phyloP scores from a whole-genome alignment of 371 early-diverging fungal genomes.

The Apophysomyces sp. region DNA sequence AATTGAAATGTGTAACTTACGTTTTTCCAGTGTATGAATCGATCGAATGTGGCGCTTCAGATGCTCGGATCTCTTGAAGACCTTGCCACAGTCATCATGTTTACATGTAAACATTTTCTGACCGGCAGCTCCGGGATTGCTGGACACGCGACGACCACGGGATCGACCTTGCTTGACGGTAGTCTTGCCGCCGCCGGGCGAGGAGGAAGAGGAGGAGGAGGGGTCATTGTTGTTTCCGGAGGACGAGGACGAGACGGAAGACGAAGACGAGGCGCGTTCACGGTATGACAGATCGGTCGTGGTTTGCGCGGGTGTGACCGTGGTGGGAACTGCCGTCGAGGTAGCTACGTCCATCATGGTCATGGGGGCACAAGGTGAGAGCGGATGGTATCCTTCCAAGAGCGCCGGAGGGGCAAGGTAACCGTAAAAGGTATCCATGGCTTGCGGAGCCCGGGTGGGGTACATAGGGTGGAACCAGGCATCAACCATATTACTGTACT shows the following conservation, averaged over 20 bases:
- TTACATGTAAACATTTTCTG: constrained; percentile 50
- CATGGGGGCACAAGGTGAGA: background rate
- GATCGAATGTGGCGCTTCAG: constrained; percentile 74
- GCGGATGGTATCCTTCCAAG: background rate
- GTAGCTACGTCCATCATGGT: constrained; percentile 21
- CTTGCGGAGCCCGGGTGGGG: background rate
- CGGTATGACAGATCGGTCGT: background rate
- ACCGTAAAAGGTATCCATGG: background rate
- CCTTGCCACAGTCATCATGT: constrained; percentile 63
- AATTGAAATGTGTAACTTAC: constrained; percentile 17
- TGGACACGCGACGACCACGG: constrained; percentile 48
- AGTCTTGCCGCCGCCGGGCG: background rate
- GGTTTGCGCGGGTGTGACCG: constrained; percentile 8
- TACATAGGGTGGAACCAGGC: background rate
- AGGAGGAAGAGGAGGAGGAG: background rate
- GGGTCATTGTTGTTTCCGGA: background rate
- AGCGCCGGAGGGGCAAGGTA: background rate
- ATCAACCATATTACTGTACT: background rate
- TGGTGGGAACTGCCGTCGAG: constrained; percentile 27
- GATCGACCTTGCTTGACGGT: constrained; percentile 34
- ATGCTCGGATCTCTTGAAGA: constrained; percentile 84
- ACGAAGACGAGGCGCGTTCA: constrained; percentile 1
- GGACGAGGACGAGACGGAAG: background rate
- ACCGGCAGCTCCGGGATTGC: constrained; percentile 26
- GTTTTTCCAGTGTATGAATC: constrained; percentile 56